phyloP scores from a whole-genome alignment of 305 asterid genomes.

The Fraxinus greggii region DNA sequence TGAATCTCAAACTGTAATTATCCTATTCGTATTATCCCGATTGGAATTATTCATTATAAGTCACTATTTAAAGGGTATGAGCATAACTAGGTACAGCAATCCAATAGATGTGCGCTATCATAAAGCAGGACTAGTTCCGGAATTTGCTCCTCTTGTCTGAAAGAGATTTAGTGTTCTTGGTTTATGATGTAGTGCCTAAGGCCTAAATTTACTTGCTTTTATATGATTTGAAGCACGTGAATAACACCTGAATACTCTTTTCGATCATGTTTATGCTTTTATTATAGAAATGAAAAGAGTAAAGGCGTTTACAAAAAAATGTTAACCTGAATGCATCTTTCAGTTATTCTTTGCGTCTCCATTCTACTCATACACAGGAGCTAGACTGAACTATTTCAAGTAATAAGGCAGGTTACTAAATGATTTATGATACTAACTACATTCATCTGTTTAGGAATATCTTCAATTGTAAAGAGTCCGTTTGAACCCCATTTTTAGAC shows the following conservation, averaged over 20 bases:
- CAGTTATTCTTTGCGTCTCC: not conserved
- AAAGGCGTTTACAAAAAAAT: not conserved
- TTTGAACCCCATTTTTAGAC: too few species aligned
- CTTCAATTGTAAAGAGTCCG: too few species aligned
- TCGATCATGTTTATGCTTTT: slow-evolving; percentile 13
- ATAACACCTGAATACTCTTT: not conserved
- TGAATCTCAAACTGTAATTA: slow-evolving; percentile 75
- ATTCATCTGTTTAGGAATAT: not conserved
- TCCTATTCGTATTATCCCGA: slow-evolving; percentile 21
- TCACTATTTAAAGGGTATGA: slow-evolving; percentile 18
- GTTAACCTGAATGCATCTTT: not conserved
- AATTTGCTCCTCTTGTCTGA: slow-evolving; percentile 20
- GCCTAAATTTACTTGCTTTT: slow-evolving; percentile 14
- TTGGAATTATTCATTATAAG: slow-evolving; percentile 20
- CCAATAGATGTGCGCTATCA: slow-evolving; percentile 19
- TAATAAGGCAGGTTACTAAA: not conserved
- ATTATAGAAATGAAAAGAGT: slow-evolving; percentile 2
- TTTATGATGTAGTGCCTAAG: slow-evolving; percentile 17
- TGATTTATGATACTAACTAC: slow-evolving; percentile 2
- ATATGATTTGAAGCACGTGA: slow-evolving; percentile 8
- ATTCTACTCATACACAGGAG: not conserved
- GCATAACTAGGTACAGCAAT: slow-evolving; percentile 11
- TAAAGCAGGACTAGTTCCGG: slow-evolving; percentile 17
- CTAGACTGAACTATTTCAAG: not conserved
- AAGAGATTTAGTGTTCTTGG: slow-evolving; percentile 20